Conservation (phyloP, 2,329 filamentous ascomycete genomes). For the Colletotrichum abscissum region DNA sequence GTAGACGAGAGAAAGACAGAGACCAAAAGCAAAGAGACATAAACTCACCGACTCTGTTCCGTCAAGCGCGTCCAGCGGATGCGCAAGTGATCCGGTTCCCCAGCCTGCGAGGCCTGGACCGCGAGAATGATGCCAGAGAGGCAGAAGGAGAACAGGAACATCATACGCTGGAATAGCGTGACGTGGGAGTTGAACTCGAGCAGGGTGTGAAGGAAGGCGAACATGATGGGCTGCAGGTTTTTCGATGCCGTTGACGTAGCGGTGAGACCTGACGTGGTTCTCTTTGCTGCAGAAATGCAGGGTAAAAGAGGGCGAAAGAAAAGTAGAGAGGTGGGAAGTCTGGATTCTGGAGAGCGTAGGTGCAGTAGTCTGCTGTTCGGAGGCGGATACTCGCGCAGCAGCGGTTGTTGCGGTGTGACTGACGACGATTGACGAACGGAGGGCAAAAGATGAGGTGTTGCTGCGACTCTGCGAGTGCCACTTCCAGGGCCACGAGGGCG, state of each 20-base stretch:
- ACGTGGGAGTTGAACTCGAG: conserved; percentile 33
- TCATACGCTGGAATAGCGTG: conserved; percentile 36
- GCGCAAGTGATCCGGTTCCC: conserved; percentile 29
- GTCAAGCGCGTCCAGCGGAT: conserved; percentile 37
- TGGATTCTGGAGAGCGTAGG: background rate
- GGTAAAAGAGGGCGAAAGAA: background rate
- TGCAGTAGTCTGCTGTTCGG: conserved; percentile 10
- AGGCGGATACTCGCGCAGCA: conserved; percentile 10
- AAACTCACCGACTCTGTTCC: conserved; percentile 34
- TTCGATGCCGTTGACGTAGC: background rate
- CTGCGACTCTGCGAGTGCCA: background rate
- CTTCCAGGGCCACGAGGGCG: conserved; percentile 4
- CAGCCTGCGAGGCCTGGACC: conserved; percentile 37
- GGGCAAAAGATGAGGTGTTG: background rate
- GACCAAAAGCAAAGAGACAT: background rate
- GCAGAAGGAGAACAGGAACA: conserved; percentile 37
- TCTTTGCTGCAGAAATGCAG: background rate
- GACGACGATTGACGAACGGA: background rate
- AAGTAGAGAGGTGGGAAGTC: background rate
- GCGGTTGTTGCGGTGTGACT: conserved; percentile 14
- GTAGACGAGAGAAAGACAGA: background rate
- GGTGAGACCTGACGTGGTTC: conserved; percentile 1
- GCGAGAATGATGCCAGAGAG: conserved; percentile 38
- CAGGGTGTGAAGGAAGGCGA: conserved; percentile 18
- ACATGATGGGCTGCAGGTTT: conserved; percentile 11